These are phyloP conservation scores for Hippophae tibetana DNA, from an alignment of 306 rosid genomes.

Conservation along the genomic window DNA sequence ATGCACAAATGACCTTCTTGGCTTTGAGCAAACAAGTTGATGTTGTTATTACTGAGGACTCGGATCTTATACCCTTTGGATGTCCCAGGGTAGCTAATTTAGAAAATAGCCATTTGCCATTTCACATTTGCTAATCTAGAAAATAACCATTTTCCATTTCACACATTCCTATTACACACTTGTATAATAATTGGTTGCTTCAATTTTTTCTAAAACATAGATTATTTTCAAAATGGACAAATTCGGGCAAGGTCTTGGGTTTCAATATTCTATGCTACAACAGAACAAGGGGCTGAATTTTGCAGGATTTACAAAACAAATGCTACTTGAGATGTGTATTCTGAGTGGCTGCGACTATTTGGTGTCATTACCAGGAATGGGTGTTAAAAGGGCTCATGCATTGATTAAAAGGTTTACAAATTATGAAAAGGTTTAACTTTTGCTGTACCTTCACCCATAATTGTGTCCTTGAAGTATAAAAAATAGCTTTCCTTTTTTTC, in stretches of 20 bases:
- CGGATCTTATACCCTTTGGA: slow-evolving; percentile 92
- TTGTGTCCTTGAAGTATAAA: not conserved
- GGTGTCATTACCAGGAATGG: slow-evolving; percentile 94
- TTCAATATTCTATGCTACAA: slow-evolving; percentile 52
- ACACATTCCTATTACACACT: slow-evolving; percentile 4
- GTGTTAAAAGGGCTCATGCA: slow-evolving; percentile 88
- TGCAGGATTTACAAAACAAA: slow-evolving; percentile 73
- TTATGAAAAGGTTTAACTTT: slow-evolving; percentile 70
- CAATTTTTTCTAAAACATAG: slow-evolving; percentile 33
- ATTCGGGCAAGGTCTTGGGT: slow-evolving; percentile 86
- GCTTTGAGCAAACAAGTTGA: slow-evolving; percentile 67
- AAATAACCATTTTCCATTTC: not conserved
- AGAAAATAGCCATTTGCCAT: slow-evolving; percentile 6
- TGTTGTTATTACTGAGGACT: slow-evolving; percentile 89
- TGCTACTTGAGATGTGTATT: slow-evolving; percentile 95
- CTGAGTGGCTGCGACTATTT: slow-evolving; percentile 95
- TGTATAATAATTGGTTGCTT: slow-evolving; percentile 7
- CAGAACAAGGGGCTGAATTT: slow-evolving; percentile 74
- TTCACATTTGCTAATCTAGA: not conserved
- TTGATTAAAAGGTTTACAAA: slow-evolving; percentile 55
- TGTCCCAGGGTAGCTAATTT: slow-evolving; percentile 73
- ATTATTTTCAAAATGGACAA: slow-evolving; percentile 95
- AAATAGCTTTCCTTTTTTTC: not conserved
- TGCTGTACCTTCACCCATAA: not conserved
- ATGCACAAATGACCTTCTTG: slow-evolving; percentile 94